phyloP scores from a whole-genome alignment of 345 rosid genomes.

The Eucalyptus grandis region DNA sequence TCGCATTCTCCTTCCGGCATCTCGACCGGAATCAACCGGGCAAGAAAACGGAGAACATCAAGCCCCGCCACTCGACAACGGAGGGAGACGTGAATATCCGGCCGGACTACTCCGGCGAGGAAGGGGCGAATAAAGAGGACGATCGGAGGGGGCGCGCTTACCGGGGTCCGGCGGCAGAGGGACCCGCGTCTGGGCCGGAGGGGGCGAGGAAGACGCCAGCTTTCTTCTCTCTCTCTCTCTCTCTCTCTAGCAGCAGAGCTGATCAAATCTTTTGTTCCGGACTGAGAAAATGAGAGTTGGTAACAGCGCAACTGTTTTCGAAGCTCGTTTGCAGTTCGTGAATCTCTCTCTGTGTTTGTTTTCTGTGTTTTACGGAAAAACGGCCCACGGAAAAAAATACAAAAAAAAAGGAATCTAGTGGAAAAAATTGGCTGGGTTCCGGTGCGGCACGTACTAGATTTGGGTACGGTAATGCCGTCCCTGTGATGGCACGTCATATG shows the following conservation, averaged over 20 bases:
- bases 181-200: not conserved
- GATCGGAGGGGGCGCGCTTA: not conserved
- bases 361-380: not conserved
- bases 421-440: not conserved
- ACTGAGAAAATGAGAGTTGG: not conserved
- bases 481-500: no score
- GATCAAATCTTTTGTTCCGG: not conserved
- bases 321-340: not conserved
- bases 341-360: not conserved
- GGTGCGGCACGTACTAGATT: not conserved
- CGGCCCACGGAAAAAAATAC: not conserved
- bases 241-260: not conserved
- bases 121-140: not conserved
- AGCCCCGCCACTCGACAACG: not conserved
- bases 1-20: not conserved
- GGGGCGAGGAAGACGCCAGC: not conserved
- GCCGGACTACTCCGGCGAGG: not conserved
- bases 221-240: not conserved
- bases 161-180: constrained; percentile 3
- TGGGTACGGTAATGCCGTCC: not conserved
- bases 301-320: not conserved
- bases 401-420: not conserved
- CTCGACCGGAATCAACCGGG: not conserved
- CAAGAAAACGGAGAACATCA: not conserved
- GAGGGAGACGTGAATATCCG: not conserved